These are phyloP conservation scores for Cystobasidium ongulense DNA, from an alignment of 768 basidiomycete genomes.

Conservation along the genomic window DNA sequence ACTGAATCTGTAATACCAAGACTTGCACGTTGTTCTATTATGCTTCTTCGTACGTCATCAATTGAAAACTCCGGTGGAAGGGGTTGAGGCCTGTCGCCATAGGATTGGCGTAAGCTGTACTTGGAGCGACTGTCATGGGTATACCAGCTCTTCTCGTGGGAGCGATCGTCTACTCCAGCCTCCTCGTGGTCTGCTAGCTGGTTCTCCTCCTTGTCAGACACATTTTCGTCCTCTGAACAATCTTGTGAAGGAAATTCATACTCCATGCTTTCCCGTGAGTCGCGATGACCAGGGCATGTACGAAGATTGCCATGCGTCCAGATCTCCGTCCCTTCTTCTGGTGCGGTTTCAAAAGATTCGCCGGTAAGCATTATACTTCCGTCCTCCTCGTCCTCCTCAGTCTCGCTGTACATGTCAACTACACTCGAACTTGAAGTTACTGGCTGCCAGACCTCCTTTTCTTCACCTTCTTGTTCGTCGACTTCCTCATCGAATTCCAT, in stretches of 20 bases:
- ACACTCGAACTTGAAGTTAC: background rate
- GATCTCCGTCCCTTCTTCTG: background rate
- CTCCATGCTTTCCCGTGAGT: background rate
- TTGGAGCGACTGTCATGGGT: too few species aligned
- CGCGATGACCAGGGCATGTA: background rate
- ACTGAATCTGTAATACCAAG: slow-evolving; percentile 15
- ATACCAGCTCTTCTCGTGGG: too few species aligned
- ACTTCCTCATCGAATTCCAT: too few species aligned
- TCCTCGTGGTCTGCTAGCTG: background rate
- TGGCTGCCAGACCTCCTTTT: background rate
- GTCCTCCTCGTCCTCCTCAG: background rate
- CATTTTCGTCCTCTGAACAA: background rate
- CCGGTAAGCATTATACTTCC: background rate
- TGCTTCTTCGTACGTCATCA: background rate
- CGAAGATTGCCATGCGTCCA: background rate
- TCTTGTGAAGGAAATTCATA: background rate
- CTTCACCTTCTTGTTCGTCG: background rate
- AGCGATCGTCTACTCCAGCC: background rate
- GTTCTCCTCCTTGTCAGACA: background rate
- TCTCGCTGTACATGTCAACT: background rate
- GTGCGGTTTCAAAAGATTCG: background rate
- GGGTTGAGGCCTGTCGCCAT: background rate
- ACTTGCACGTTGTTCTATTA: slow-evolving; percentile 11
- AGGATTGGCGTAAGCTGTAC: background rate
- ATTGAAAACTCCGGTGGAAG: background rate